These are phyloP conservation scores for Chytriomyces sp. DNA, from an alignment of 192 early-diverging fungal species.

Conservation along the genomic window DNA sequence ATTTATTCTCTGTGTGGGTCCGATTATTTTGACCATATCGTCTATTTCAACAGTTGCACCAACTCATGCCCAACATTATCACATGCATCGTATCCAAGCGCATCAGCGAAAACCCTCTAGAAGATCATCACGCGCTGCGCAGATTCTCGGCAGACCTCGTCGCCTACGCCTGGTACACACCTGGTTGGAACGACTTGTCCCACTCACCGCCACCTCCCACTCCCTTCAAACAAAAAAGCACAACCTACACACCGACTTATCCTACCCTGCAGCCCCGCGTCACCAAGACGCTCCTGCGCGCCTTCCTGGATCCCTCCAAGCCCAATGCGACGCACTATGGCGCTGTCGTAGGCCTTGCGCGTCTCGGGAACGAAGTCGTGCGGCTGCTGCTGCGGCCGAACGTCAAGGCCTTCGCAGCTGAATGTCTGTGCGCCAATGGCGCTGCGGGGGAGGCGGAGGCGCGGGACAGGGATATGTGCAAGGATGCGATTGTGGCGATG, in stretches of 20 bases:
- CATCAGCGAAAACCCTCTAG: conserved; percentile 67
- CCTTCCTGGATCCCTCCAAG: conserved; percentile 86
- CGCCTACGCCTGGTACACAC: conserved; percentile 62
- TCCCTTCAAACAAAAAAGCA: conserved; percentile 9
- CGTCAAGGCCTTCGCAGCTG: conserved; percentile 34
- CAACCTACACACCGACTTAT: conserved; percentile 77
- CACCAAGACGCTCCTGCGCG: conserved; percentile 84
- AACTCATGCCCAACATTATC: conserved; percentile 90
- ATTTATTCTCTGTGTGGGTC: not conserved
- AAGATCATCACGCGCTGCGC: conserved; percentile 86
- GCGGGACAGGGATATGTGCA: not conserved
- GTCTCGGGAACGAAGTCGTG: conserved; percentile 79
- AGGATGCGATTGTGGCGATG: not conserved
- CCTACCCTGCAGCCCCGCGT: conserved; percentile 87
- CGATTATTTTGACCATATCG: too few species aligned
- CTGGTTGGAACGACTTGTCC: not conserved
- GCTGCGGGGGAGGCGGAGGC: not conserved
- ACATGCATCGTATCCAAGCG: conserved; percentile 89
- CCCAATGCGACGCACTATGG: conserved; percentile 86
- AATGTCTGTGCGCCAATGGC: not conserved
- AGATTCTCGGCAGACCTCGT: conserved; percentile 73
- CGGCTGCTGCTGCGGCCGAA: conserved; percentile 59
- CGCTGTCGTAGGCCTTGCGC: conserved; percentile 70
- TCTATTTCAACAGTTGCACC: conserved; percentile 79
- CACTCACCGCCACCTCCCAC: not conserved